phyloP scores from a whole-genome alignment of 2,329 filamentous ascomycete species.

The Ophiostoma angusticollis region DNA sequence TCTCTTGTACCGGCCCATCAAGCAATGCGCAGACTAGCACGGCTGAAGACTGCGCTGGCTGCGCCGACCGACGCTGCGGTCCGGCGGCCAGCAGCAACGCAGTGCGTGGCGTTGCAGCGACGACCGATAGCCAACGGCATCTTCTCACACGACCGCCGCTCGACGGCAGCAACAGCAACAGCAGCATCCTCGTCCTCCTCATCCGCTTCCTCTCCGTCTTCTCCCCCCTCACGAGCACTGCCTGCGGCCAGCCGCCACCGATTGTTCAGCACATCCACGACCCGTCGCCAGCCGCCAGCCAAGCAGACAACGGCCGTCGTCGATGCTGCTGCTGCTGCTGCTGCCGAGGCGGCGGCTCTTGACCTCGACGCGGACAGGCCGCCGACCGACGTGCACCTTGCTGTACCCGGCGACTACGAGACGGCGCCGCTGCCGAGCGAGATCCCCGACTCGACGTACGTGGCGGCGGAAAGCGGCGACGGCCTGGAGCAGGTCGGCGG shows the following conservation, averaged over 20 bases:
- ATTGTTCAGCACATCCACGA: slow-evolving; percentile 2
- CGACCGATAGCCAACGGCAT: no score
- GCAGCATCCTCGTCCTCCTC: not conserved
- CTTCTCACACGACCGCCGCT: no score
- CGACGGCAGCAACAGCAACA: no score
- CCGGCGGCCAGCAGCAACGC: not conserved
- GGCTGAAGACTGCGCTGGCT: slow-evolving; percentile 17
- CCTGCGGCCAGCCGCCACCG: no score
- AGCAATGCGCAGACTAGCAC: slow-evolving; percentile 32
- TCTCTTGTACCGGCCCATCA: no score
- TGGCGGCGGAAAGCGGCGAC: slow-evolving; percentile 31
- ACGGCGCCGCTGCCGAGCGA: slow-evolving; percentile 19
- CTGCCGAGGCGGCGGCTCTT: not conserved
- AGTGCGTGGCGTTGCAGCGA: no score
- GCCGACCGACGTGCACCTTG: slow-evolving; percentile 11
- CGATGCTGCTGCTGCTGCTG: no score
- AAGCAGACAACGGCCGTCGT: not conserved
- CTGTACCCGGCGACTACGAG: slow-evolving; percentile 14
- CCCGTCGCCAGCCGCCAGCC: not conserved
- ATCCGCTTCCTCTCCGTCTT: not conserved
- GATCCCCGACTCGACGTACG: slow-evolving; percentile 28
- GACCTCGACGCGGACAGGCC: slow-evolving; percentile 1
- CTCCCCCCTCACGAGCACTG: not conserved
- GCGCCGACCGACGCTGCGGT: not conserved
- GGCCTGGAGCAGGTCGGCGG: slow-evolving; percentile 36